Base-by-base conservation (phyloP, 352 stramenopile genomes). In the Globisporangium polare region DNA sequence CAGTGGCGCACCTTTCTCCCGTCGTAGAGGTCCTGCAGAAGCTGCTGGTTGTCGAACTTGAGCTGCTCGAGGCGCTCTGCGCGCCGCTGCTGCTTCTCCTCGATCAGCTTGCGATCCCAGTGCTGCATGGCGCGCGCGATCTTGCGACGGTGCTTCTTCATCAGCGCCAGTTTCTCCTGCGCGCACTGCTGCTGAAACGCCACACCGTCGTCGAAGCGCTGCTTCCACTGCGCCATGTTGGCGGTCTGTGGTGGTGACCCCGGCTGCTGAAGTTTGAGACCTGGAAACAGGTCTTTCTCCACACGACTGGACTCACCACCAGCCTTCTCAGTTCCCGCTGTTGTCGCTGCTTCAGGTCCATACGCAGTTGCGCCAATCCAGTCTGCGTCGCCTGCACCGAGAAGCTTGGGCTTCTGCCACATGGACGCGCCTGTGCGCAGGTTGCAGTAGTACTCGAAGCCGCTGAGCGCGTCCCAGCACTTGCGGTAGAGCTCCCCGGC, bases 391-490 rank as follows among this genome's bases (percentile, higher is more conserved):
- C 33, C 35, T 47, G 52, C 54, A 22, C 65, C 66, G 41, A 87
- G 68, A 13, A 83, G 67, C 31, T 68, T 49, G 18, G 77, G 77
- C 37, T 80, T 78, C 27, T 74, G 69, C 77, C 77, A 87, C 8
- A 67, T 73, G 52, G 75, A 71, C 2, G 69, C 41, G 31, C 77
- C 75, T 2, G 75, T 81, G 45, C 45, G 65, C 4, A 83, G 61
- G 26, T 87, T 87, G 58, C 60, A 80, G 53, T 81, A 84, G 58
- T 84, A 87, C n/a, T 43, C 67, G 3, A 80, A 65, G 26, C 74
- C 72, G 50, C 58, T 77, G 26, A 68, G 58, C 2, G 63, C 49
- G 50, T 87, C 77, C 54, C 67, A 77, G 60, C 75, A 87, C 62
- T 84, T 81, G 18, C 75, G 58, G 39, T 87, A 87, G 18, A 70